phyloP scores from a whole-genome alignment of 1,139 yeast genomes.

The Nakaseomyces nivariensis region DNA sequence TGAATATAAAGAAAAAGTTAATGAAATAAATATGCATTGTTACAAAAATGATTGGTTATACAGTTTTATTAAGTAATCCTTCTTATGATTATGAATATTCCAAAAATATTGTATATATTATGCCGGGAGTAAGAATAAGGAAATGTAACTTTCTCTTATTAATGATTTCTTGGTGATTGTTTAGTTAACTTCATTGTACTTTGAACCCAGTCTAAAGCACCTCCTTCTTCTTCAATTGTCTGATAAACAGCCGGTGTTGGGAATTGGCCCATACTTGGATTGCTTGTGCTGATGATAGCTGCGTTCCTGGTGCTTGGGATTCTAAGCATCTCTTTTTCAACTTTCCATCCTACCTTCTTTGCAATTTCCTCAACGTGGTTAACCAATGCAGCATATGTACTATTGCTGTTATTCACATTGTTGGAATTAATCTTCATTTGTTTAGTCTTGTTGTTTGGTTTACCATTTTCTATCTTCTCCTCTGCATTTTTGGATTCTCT shows the following conservation, averaged over 20 bases:
- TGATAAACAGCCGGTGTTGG: slow-evolving; percentile 40
- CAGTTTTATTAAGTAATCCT: too few relatives aligned
- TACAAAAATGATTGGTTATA: too few relatives aligned
- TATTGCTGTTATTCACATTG: slow-evolving; percentile 32
- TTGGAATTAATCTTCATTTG: slow-evolving; percentile 6
- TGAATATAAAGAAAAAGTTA: too few relatives aligned
- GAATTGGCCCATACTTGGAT: slow-evolving; percentile 16
- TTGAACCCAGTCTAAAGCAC: slow-evolving; percentile 86
- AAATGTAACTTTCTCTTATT: background rate
- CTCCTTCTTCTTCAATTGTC: slow-evolving; percentile 63
- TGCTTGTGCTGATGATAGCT: slow-evolving; percentile 63
- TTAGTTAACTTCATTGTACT: slow-evolving; percentile 58
- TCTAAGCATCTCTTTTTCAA: slow-evolving; percentile 76
- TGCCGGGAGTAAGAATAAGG: too few relatives aligned
- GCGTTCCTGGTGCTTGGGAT: slow-evolving; percentile 94
- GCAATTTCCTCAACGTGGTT: slow-evolving; percentile 75
- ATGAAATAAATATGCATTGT: too few relatives aligned
- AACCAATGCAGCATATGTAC: slow-evolving; percentile 74
- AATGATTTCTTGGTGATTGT: slow-evolving; percentile 25
- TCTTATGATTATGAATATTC: too few relatives aligned
- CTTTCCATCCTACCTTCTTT: slow-evolving; percentile 65
- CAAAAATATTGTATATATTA: too few relatives aligned
- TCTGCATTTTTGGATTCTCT: slow-evolving; percentile 7
- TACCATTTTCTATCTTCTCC: background rate
- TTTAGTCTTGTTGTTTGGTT: slow-evolving; percentile 5